Evolutionary conservation across 768 basidiomycete species (phyloP).

Genomic region (Filobasidium floriforme): DNA sequence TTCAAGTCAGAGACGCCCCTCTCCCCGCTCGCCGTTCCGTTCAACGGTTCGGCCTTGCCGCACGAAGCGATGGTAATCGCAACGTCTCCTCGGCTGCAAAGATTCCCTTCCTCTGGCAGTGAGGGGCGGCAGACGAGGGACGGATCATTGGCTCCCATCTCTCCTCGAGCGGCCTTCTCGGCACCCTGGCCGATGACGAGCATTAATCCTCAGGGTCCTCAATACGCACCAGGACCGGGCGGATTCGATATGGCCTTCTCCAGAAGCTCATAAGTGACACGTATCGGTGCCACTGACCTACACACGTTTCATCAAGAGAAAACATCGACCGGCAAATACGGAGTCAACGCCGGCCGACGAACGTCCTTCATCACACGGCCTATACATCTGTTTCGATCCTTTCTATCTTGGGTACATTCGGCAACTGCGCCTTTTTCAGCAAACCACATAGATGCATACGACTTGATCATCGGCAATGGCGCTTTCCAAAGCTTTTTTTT

Average conservation of each 20-base stretch:
- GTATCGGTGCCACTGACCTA: no score
- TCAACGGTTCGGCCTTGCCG: slow-evolving; percentile 15
- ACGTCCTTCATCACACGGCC: no score
- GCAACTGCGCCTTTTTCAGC: neutral
- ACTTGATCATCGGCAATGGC: neutral
- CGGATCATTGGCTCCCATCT: slow-evolving; percentile 13
- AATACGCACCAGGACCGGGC: neutral
- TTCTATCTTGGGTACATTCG: neutral
- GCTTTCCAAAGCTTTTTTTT: no score
- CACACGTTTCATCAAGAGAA: no score
- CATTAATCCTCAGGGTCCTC: neutral
- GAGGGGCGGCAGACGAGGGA: slow-evolving; percentile 16
- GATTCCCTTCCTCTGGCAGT: slow-evolving; percentile 3
- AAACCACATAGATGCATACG: neutral
- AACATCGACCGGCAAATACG: no score
- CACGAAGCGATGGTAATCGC: neutral
- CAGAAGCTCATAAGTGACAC: no score
- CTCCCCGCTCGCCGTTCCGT: slow-evolving; percentile 19
- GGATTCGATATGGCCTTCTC: no score
- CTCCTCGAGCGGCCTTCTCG: slow-evolving; percentile 7
- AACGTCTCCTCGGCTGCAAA: slow-evolving; percentile 15
- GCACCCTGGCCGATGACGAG: slow-evolving; percentile 17
- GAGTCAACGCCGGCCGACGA: no score
- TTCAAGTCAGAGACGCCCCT: slow-evolving; percentile 20
- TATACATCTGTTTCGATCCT: neutral